A percentile compares a stretch with the other conserved stretches of the same genome.
Conservation (phyloP, 768 basidiomycete genomes). For the Mycena chlorophos region DNA sequence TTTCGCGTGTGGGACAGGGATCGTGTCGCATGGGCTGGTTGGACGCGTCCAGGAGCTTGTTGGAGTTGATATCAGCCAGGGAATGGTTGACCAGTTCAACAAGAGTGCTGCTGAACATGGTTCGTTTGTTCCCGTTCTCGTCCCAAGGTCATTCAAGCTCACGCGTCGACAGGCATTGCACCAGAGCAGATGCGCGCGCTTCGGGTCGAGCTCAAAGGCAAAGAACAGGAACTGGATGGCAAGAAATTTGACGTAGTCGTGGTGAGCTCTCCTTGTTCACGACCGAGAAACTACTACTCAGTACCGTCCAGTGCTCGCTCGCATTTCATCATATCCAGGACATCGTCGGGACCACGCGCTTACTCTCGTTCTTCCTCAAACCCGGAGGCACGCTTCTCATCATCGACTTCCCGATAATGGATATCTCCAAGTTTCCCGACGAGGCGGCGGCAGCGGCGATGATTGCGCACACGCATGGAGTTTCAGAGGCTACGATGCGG, state of each 20-base stretch:
- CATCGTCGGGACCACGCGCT: constrained; percentile 46
- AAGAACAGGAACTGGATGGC: constrained; percentile 48
- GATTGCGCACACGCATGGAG: constrained; percentile 34
- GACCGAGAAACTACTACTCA: constrained; percentile 5
- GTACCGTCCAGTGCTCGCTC: constrained; percentile 49
- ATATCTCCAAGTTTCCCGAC: constrained; percentile 27
- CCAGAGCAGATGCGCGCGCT: constrained; percentile 67
- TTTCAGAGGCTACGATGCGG: constrained; percentile 26
- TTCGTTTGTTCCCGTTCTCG: background rate
- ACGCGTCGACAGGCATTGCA: constrained; percentile 39
- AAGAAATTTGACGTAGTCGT: constrained; percentile 67
- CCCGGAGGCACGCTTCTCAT: constrained; percentile 59
- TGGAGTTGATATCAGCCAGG: constrained; percentile 79
- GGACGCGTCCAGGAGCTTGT: constrained; percentile 60
- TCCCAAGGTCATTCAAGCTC: background rate
- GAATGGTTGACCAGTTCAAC: constrained; percentile 71
- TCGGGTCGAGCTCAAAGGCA: constrained; percentile 49
- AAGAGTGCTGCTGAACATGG: constrained; percentile 54
- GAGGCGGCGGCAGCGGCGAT: constrained; percentile 22
- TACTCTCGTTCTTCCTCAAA: constrained; percentile 51
- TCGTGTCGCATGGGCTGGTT: constrained; percentile 61
- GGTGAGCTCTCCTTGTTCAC: constrained; percentile 43
- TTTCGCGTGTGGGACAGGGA: constrained; percentile 45
- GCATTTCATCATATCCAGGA: constrained; percentile 64
- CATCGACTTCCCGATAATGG: constrained; percentile 45